Evolutionary conservation across 2,329 filamentous ascomycete genomes (phyloP).

Genomic region (Ceratocystis harringtonii): DNA sequence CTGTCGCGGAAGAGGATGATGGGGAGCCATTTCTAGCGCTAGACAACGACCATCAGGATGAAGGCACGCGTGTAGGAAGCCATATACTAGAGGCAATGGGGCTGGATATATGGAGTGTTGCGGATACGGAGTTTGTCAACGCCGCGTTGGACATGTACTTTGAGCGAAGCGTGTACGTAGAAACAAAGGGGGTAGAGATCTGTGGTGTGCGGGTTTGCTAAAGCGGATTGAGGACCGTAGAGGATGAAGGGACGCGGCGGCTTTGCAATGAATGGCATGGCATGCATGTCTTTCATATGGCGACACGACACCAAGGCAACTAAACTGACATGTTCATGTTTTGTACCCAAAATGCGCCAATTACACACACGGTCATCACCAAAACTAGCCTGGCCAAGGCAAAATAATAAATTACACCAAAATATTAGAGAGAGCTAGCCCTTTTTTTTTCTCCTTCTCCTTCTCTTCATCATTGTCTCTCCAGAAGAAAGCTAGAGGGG

Average conservation of each 20-base stretch:
- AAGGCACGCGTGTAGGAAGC: constrained; percentile 39
- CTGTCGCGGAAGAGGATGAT: constrained; percentile 19
- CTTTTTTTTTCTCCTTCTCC: too few species aligned
- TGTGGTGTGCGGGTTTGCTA: constrained; percentile 58
- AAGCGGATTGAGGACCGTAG: not conserved
- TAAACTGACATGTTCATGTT: too few species aligned
- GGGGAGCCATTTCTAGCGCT: constrained; percentile 26
- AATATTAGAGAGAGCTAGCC: too few species aligned
- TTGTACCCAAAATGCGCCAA: too few species aligned
- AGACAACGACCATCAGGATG: constrained; percentile 19
- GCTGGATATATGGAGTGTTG: constrained; percentile 60
- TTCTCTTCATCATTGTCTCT: too few species aligned
- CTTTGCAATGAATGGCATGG: not conserved
- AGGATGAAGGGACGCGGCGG: not conserved
- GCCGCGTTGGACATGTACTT: constrained; percentile 53
- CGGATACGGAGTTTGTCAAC: constrained; percentile 53
- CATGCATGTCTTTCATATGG: too few species aligned
- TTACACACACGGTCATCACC: too few species aligned
- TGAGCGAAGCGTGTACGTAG: constrained; percentile 44
- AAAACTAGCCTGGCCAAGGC: not conserved
- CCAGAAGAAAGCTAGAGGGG: too few species aligned
- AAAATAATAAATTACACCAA: not conserved
- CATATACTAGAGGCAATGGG: constrained; percentile 57
- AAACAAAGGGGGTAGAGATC: constrained; percentile 57
- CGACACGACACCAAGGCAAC: too few species aligned